A percentile compares a stretch with the other conserved stretches of the same genome.
Evolutionary conservation across 2,329 filamentous ascomycete species (phyloP).

Genomic region (Stemphylium vesicarium): DNA sequence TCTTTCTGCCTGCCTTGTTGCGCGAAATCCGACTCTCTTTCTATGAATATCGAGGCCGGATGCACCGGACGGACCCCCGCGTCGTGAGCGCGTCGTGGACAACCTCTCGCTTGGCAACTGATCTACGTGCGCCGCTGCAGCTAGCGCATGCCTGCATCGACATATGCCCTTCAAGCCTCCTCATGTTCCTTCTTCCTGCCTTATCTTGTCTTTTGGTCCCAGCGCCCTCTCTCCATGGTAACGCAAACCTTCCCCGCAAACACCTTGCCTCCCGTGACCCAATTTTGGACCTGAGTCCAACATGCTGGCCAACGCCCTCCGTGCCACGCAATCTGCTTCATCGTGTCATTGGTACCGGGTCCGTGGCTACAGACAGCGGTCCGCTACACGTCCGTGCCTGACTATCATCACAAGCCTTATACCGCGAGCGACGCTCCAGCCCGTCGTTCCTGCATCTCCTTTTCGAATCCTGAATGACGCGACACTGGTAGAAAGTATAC

Average conservation of each 20-base stretch:
- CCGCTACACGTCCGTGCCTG: constrained; percentile 14
- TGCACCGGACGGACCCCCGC: constrained; percentile 30
- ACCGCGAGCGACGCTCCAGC: not conserved
- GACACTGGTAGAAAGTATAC: too few species aligned
- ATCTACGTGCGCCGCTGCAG: constrained; percentile 43
- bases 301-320: constrained; percentile 12
- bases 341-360: constrained; percentile 13
- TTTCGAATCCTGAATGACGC: not conserved
- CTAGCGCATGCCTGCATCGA: constrained; percentile 31
- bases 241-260: not conserved
- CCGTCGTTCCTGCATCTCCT: constrained; percentile 1
- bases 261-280: not conserved
- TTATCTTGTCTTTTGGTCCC: not conserved
- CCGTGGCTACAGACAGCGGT: constrained; percentile 17
- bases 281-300: constrained; percentile 7
- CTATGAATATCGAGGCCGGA: constrained; percentile 5
- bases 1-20: not conserved
- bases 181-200: constrained; percentile 1
- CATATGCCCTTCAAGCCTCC: not conserved
- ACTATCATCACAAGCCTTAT: not conserved
- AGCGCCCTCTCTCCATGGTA: not conserved
- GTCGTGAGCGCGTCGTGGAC: constrained; percentile 28
- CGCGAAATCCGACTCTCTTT: not conserved
- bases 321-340: constrained; percentile 2
- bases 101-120: constrained; percentile 39